Evolutionary conservation across 306 rosid genomes (phyloP).

Genomic region (Comarum palustre): DNA sequence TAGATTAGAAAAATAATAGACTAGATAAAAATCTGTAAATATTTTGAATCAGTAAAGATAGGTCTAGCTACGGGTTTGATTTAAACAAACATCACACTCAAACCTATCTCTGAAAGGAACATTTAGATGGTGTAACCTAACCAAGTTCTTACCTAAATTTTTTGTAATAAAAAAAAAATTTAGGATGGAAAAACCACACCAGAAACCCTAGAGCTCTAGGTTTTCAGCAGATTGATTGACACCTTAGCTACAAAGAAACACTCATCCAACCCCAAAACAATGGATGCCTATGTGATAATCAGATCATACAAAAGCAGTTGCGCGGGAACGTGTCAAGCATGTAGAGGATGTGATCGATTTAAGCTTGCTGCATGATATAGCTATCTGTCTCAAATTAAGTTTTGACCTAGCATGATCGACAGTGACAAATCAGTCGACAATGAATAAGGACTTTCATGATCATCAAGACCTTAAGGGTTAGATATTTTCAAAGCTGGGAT

Average conservation of each 20-base stretch:
- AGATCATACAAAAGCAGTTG: neutral
- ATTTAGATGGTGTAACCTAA: too few species aligned
- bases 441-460: conserved; percentile 22
- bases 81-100: conserved; percentile 56
- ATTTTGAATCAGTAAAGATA: conserved; percentile 22
- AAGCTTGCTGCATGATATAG: conserved; percentile 19
- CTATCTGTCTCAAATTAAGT: neutral
- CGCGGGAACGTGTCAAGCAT: conserved; percentile 28
- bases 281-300: neutral
- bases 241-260: conserved; percentile 29
- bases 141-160: too few species aligned
- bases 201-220: conserved; percentile 23
- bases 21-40: neutral
- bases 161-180: too few species aligned
- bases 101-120: conserved; percentile 67
- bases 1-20: conserved; percentile 10
- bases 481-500: conserved; percentile 9
- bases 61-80: conserved; percentile 44
- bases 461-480: conserved; percentile 21
- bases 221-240: conserved; percentile 37
- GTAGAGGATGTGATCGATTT: conserved; percentile 32
- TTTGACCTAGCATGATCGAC: conserved; percentile 17
- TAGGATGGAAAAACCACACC: conserved; percentile 50
- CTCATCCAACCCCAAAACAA: conserved; percentile 4
- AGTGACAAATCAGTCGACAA: conserved; percentile 17